Percentiles rank a stretch among this genome's conserved stretches.
Evolutionary conservation across 2,329 filamentous ascomycete genomes (phyloP).

Genomic region (Blumeria hordei): DNA sequence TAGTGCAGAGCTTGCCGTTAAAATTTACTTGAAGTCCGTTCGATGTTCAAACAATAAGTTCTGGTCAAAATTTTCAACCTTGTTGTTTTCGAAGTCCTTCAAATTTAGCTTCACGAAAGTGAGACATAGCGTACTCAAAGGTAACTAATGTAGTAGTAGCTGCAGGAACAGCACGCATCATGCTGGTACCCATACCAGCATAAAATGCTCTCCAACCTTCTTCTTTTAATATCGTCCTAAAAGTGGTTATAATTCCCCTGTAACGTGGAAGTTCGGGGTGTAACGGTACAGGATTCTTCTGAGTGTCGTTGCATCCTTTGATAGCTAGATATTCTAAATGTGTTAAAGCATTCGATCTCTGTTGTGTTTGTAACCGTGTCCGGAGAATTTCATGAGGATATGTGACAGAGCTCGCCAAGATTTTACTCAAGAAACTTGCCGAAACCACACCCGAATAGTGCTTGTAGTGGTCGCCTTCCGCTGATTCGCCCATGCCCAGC

Average conservation of each 20-base stretch:
- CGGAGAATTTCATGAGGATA: conserved; percentile 95
- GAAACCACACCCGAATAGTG: conserved; percentile 69
- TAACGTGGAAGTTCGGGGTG: conserved; percentile 27
- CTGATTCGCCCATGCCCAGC: conserved; percentile 52
- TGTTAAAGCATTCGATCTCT: conserved; percentile 37
- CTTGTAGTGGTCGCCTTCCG: conserved; percentile 28
- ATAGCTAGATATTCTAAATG: conserved; percentile 25
- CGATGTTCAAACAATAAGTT: background rate
- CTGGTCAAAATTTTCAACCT: background rate
- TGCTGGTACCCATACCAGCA: conserved; percentile 88
- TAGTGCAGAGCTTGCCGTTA: background rate
- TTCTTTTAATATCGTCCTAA: conserved; percentile 61
- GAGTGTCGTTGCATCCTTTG: conserved; percentile 13
- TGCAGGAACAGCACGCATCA: conserved; percentile 84
- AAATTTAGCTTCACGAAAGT: conserved; percentile 10
- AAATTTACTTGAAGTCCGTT: background rate
- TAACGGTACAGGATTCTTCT: conserved; percentile 4
- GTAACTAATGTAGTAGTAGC: conserved; percentile 96
- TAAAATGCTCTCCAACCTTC: conserved; percentile 96
- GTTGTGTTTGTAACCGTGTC: conserved; percentile 81
- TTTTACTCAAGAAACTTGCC: conserved; percentile 81
- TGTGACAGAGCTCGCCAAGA: conserved; percentile 80
- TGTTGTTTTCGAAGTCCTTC: conserved; percentile 10
- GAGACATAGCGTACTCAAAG: conserved; percentile 46
- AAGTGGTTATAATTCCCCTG: conserved; percentile 57